phyloP scores from a whole-genome alignment of 768 basidiomycete species.

The Cystobasidium ongulense region DNA sequence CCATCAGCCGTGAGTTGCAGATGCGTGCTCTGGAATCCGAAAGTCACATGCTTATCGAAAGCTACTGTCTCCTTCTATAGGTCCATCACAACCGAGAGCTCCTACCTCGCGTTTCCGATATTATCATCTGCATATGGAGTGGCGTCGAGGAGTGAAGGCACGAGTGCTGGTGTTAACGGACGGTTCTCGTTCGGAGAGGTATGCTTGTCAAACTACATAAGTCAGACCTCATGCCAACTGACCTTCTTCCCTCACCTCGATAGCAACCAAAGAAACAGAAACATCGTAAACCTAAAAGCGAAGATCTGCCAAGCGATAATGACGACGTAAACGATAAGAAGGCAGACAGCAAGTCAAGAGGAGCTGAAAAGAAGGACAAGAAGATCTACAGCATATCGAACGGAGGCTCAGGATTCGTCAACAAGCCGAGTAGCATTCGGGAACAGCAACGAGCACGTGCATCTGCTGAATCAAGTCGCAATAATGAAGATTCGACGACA shows the following conservation, averaged over 20 bases:
- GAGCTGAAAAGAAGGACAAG: neutral
- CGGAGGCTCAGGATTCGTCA: neutral
- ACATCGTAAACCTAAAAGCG: neutral
- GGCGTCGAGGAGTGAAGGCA: neutral
- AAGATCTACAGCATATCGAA: neutral
- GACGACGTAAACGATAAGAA: neutral
- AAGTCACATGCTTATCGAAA: neutral
- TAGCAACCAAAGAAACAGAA: neutral
- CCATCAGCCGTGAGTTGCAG: neutral
- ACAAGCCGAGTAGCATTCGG: neutral
- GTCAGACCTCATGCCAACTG: neutral
- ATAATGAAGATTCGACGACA: neutral
- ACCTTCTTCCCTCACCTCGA: too few species aligned
- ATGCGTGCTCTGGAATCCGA: too few species aligned
- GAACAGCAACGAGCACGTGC: neutral
- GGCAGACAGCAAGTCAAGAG: neutral
- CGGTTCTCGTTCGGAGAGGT: neutral
- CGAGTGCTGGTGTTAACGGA: neutral
- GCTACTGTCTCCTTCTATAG: neutral
- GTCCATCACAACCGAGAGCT: neutral
- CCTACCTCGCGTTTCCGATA: constrained; percentile 7
- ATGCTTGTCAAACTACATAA: neutral
- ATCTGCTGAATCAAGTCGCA: neutral
- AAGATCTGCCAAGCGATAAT: neutral
- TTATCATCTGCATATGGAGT: neutral